Evolutionary conservation across 1,139 yeast species (phyloP).

Genomic region (Kurtzmaniella quercitrusa): DNA sequence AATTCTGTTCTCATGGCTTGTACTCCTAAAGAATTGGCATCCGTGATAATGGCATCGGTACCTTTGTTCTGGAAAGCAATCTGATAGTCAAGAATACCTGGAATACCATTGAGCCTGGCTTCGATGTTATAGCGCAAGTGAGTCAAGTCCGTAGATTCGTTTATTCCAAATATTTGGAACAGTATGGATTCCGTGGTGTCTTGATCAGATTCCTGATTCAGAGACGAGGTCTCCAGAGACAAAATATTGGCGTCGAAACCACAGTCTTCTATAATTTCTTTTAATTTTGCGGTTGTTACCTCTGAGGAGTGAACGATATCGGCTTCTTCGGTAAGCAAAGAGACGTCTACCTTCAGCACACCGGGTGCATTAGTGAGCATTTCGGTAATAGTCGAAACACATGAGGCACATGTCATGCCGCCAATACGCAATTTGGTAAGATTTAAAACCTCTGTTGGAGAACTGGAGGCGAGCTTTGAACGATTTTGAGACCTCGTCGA

Average conservation of each 20-base stretch:
- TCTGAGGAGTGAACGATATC: constrained; percentile 14
- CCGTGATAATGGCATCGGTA: constrained; percentile 9
- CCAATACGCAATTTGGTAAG: background rate
- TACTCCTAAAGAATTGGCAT: constrained; percentile 13
- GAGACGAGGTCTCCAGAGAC: constrained; percentile 11
- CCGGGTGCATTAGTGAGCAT: constrained; percentile 20
- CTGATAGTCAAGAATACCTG: constrained; percentile 25
- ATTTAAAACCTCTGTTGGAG: background rate
- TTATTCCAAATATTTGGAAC: constrained; percentile 33
- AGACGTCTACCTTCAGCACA: constrained; percentile 24
- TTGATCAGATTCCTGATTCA: constrained; percentile 6
- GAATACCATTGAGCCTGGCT: constrained; percentile 30
- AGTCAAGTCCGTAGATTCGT: constrained; percentile 22
- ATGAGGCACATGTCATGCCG: constrained; percentile 42
- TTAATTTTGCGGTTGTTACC: background rate
- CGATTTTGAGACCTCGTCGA: background rate
- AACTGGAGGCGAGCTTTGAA: background rate
- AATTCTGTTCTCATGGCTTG: constrained; percentile 13
- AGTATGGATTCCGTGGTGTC: constrained; percentile 24
- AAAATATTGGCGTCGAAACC: constrained; percentile 61
- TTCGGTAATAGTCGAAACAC: constrained; percentile 28
- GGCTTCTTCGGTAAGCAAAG: constrained; percentile 37
- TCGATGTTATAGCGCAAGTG: constrained; percentile 38
- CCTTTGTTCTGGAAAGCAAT: constrained; percentile 15
- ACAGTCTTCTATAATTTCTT: constrained; percentile 59